Conservation (phyloP, 805 yeast species). For the Monosporozyma servazzii region DNA sequence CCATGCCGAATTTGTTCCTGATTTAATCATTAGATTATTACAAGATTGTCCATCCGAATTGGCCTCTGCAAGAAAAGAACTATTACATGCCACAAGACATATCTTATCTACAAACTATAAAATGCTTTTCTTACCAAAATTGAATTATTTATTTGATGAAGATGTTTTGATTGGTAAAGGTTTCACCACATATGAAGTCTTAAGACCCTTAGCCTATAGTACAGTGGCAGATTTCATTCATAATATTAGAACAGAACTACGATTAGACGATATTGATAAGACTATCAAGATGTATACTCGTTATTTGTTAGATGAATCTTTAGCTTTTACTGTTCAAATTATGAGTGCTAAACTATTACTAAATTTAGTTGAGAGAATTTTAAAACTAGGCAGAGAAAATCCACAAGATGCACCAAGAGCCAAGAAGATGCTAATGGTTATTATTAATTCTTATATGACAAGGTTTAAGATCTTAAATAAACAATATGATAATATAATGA, state of each 20-base stretch:
- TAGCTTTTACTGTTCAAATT: constrained; percentile 85
- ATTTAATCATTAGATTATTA: constrained; percentile 69
- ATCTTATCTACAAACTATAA: constrained; percentile 87
- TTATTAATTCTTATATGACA: constrained; percentile 80
- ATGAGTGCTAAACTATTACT: constrained; percentile 89
- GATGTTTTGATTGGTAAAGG: constrained; percentile 86
- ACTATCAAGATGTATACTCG: constrained; percentile 77
- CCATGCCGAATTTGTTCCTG: constrained; percentile 66
- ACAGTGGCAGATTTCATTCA: constrained; percentile 95
- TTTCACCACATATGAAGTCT: constrained; percentile 78
- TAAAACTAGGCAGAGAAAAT: constrained; percentile 53
- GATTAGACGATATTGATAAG: constrained; percentile 75
- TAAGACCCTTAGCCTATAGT: constrained; percentile 88
- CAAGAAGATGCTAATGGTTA: constrained; percentile 67
- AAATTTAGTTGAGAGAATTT: constrained; percentile 80
- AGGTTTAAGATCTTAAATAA: constrained; percentile 69
- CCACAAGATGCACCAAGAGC: constrained; percentile 61
- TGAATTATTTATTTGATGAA: constrained; percentile 79
- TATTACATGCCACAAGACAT: constrained; percentile 89
- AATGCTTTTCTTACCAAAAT: constrained; percentile 70
- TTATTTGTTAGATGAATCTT: constrained; percentile 67
- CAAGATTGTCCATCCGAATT: constrained; percentile 95
- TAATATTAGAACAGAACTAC: constrained; percentile 75
- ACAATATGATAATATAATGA: constrained; percentile 57
- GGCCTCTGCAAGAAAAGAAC: constrained; percentile 84